phyloP scores from a whole-genome alignment of 2,329 filamentous ascomycete species.

The Raffaelea ambrosiae region DNA sequence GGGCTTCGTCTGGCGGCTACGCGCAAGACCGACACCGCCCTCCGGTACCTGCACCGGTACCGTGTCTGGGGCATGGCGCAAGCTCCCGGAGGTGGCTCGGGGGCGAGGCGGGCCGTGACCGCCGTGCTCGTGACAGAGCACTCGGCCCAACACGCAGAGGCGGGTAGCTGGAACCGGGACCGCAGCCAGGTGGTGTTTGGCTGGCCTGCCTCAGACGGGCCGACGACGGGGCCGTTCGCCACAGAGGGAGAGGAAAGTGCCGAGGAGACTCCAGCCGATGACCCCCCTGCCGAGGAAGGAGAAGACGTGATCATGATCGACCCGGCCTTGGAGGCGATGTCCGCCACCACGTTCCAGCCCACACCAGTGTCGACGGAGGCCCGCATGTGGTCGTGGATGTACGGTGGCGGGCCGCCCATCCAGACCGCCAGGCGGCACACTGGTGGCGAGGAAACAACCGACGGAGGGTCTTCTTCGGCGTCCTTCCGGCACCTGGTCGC shows the following conservation, averaged over 20 bases:
- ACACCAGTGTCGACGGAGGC: constrained; percentile 32
- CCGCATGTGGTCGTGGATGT: constrained; percentile 50
- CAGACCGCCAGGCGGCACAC: constrained; percentile 18
- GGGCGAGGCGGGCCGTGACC: constrained; percentile 19
- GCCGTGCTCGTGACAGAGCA: constrained; percentile 42
- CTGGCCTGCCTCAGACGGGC: constrained; percentile 1
- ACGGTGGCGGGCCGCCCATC: constrained; percentile 40
- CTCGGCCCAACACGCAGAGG: constrained; percentile 38
- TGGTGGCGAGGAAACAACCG: constrained; percentile 2
- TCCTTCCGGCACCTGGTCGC: constrained; percentile 21
- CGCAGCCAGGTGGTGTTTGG: constrained; percentile 30
- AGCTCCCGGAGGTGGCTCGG: constrained; percentile 35
- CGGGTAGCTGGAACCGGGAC: constrained; percentile 26
- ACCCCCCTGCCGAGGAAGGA: not conserved
- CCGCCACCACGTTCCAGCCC: not conserved
- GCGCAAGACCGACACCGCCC: constrained; percentile 17
- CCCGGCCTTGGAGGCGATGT: not conserved
- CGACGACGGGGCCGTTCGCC: not conserved
- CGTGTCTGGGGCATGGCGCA: constrained; percentile 45
- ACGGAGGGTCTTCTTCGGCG: no score
- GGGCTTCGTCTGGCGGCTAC: no score
- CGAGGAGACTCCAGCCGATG: no score
- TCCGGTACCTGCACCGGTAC: constrained; percentile 38
- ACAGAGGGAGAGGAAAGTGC: no score
- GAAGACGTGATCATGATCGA: not conserved